These are phyloP conservation scores for Pichia eremophila DNA, from an alignment of 805 yeast genomes.

Conservation along the genomic window DNA sequence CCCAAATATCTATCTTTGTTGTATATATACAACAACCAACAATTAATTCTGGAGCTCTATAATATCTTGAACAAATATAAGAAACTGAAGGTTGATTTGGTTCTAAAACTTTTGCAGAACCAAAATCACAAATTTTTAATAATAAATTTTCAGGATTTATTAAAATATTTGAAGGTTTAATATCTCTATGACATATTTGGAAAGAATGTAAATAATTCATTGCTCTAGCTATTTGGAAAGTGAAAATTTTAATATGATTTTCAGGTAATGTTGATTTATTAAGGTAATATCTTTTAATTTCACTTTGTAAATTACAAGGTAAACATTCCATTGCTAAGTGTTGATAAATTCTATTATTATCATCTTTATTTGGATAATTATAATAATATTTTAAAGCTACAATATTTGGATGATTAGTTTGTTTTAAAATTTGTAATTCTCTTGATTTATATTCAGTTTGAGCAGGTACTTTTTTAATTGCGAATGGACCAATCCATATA, in stretches of 20 bases:
- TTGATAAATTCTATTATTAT: conserved; percentile 55
- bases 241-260: conserved; percentile 66
- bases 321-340: conserved; percentile 82
- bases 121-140: conserved; percentile 77
- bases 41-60: conserved; percentile 92
- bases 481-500: conserved; percentile 70
- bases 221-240: conserved; percentile 74
- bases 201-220: conserved; percentile 75
- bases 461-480: conserved; percentile 77
- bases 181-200: conserved; percentile 77
- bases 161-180: conserved; percentile 73
- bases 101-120: conserved; percentile 73
- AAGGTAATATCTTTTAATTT: conserved; percentile 59
- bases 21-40: conserved; percentile 84
- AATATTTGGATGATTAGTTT: conserved; percentile 73
- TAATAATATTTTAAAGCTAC: conserved; percentile 62
- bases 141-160: conserved; percentile 61
- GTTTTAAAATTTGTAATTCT: conserved; percentile 67
- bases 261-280: conserved; percentile 56
- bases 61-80: conserved; percentile 91
- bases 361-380: conserved; percentile 54
- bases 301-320: conserved; percentile 71
- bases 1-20: conserved; percentile 95
- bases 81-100: conserved; percentile 82
- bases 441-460: conserved; percentile 80